Base-by-base conservation (phyloP, 805 yeast species). In the Nakazawaea ambrosiae region DNA sequence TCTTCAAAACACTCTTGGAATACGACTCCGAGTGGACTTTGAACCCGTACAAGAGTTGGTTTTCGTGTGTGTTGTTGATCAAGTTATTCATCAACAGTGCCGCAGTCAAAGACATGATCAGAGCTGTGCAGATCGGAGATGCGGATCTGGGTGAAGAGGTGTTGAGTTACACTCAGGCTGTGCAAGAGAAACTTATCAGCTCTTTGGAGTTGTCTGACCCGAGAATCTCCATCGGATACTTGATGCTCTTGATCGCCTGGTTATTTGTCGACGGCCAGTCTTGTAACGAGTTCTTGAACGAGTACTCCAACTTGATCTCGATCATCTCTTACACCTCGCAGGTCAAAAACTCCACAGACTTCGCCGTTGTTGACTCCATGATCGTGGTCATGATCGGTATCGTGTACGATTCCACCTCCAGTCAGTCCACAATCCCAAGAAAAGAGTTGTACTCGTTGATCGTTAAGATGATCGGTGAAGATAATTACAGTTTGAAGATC, bases 41-140 rank as follows among this genome's bases (percentile, higher is more conserved):
- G 24, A 90, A 92, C 47, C 97, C 99, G 0, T 92, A 88, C 53
- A 76, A 78, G 49, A 59, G 77, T 1, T 92, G 95, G 92, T 89
- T 90, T 58, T 76, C 96, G 0, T 64, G 83, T 2, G 70, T 78
- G 4, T 62, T 86, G 4, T 53, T 90, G 17, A 64, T 82, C 30
- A 73, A 72, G 38, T 53, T 88, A 2, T 70, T 88, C 43, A 74
- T 73, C 38, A 81, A 72, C 27, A 62, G 59, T 42, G 66, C 66
- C 4, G 75, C 68, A 15, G 61, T 74, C 14, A 72, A 73, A 44
- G 62, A 63, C 6, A 42, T 66, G 11, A 70, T 81, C 1, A 57
- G 73, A 32, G 50, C 54, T 0, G 63, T 85, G n/a, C 58, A 56
- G 3, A 58, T 74, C 24, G 95, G 95, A 7, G 68, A 71, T 41